Conservation (phyloP, 768 basidiomycete species). For the Tricholoma saponaceum region DNA sequence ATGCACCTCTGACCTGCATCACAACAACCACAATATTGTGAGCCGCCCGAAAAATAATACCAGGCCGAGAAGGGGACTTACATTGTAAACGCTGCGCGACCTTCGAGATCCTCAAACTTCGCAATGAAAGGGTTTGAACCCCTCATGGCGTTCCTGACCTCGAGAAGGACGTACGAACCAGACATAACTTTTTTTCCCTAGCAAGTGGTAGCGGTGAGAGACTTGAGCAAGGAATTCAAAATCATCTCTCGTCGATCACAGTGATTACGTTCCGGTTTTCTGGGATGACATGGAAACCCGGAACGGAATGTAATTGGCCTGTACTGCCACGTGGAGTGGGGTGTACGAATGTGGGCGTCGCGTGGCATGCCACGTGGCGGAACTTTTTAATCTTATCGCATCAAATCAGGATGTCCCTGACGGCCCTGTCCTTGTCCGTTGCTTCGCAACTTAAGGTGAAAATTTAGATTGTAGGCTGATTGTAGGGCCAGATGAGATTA, state of each 20-base stretch:
- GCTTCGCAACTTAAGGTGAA: background rate
- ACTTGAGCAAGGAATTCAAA: constrained; percentile 15
- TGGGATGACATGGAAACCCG: constrained; percentile 25
- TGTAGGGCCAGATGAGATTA: background rate
- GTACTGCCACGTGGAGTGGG: constrained; percentile 25
- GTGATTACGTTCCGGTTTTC: constrained; percentile 8
- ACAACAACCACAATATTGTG: constrained; percentile 8
- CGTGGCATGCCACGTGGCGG: constrained; percentile 33
- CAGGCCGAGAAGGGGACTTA: constrained; percentile 29
- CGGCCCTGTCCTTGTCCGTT: background rate
- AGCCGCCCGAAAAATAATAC: constrained; percentile 9
- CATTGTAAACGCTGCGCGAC: constrained; percentile 65
- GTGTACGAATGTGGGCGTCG: constrained; percentile 13
- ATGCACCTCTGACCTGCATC: constrained; percentile 2
- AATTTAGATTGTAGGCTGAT: background rate
- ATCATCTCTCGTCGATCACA: background rate
- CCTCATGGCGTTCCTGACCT: constrained; percentile 44
- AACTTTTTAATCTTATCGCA: background rate
- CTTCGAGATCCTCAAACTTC: constrained; percentile 60
- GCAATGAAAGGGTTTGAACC: constrained; percentile 53
- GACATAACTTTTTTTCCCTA: constrained; percentile 11
- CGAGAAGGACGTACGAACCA: constrained; percentile 46
- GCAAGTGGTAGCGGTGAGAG: constrained; percentile 8
- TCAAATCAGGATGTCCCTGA: background rate
- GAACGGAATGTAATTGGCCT: constrained; percentile 32